Evolutionary conservation across 148 eudicot genomes (phyloP).

Genomic region (Polygonum aviculare): DNA sequence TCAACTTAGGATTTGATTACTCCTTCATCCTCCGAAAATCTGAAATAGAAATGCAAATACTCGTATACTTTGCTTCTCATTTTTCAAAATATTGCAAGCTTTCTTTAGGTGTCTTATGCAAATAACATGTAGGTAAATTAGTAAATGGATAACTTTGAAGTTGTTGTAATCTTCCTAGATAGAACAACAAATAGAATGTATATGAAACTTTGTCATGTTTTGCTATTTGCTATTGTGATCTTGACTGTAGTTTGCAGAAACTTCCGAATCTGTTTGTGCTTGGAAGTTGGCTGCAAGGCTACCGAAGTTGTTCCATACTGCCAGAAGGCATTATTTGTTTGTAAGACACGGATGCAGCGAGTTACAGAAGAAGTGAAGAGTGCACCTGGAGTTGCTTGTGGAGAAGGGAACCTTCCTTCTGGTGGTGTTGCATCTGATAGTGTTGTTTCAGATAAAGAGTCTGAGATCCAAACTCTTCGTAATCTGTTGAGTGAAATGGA

Average conservation of each 20-base stretch:
- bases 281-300: slow-evolving; percentile 75
- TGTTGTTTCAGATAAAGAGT: slow-evolving; percentile 37
- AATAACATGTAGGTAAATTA: too few relatives aligned
- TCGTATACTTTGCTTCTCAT: too few relatives aligned
- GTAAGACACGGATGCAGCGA: slow-evolving; percentile 71
- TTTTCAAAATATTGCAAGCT: too few relatives aligned
- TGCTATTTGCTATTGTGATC: slow-evolving; percentile 15
- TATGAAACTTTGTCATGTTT: not conserved
- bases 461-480: slow-evolving; percentile 54
- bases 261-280: slow-evolving; percentile 78
- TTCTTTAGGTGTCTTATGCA: too few relatives aligned
- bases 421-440: too few relatives aligned
- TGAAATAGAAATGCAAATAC: too few relatives aligned
- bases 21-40: too few relatives aligned
- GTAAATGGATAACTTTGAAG: too few relatives aligned
- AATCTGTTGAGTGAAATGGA: slow-evolving; percentile 66
- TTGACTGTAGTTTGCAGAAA: slow-evolving; percentile 62
- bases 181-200: not conserved
- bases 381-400: slow-evolving; percentile 12
- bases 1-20: too few relatives aligned
- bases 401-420: too few relatives aligned
- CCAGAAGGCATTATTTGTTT: slow-evolving; percentile 68
- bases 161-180: not conserved
- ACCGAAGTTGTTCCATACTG: slow-evolving; percentile 88
- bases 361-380: slow-evolving; percentile 41